Conservation (phyloP, 1,284 basidiomycete species). For the Microbotryum silenes-acaulis region DNA sequence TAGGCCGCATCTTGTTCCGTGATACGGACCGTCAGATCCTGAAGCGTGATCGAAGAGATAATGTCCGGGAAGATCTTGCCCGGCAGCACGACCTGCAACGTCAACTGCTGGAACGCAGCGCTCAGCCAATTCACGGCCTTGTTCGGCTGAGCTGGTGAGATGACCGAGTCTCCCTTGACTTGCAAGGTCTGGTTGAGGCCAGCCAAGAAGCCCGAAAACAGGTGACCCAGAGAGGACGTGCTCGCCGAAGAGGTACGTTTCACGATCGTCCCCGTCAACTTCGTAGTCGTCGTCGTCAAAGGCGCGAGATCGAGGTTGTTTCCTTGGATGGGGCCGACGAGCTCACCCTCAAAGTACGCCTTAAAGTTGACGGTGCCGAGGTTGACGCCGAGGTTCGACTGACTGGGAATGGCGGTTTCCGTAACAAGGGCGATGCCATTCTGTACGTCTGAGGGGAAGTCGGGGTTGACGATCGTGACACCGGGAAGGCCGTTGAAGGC, state of each 20-base stretch:
- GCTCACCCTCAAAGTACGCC: constrained; percentile 51
- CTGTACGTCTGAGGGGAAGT: constrained; percentile 32
- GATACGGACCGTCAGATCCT: constrained; percentile 55
- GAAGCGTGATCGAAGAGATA: constrained; percentile 53
- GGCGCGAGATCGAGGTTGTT: constrained; percentile 51
- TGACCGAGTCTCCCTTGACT: constrained; percentile 56
- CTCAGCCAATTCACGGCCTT: constrained; percentile 61
- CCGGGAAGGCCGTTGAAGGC: constrained; percentile 48
- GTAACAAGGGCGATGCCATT: constrained; percentile 65
- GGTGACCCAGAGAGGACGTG: constrained; percentile 47
- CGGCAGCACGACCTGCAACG: constrained; percentile 56
- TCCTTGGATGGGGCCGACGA: constrained; percentile 31
- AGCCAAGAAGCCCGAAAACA: constrained; percentile 62
- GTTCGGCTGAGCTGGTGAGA: constrained; percentile 40
- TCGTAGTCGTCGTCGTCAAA: constrained; percentile 48
- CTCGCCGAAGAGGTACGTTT: constrained; percentile 43
- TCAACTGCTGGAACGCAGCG: constrained; percentile 60
- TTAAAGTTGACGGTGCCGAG: constrained; percentile 62
- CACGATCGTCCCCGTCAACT: constrained; percentile 57
- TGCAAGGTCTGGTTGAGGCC: constrained; percentile 58
- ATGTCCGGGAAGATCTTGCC: constrained; percentile 63
- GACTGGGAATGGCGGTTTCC: constrained; percentile 58
- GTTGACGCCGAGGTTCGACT: constrained; percentile 61
- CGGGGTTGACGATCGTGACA: constrained; percentile 58
- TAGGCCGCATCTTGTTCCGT: constrained; percentile 51